Evolutionary conservation across 306 rosid genomes (phyloP).

Genomic region (Mimosa bimucronata): DNA sequence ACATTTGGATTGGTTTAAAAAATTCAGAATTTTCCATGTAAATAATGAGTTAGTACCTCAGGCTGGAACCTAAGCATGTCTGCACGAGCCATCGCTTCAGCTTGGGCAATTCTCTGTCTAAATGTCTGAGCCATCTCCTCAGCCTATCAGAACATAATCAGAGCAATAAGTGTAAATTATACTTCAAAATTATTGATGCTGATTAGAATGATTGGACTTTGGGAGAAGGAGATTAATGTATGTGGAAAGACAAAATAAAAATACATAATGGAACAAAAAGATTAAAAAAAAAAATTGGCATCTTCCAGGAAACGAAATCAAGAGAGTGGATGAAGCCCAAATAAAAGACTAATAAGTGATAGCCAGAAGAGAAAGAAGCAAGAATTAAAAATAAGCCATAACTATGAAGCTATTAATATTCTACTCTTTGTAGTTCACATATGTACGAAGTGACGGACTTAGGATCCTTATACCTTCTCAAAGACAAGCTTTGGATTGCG

Average conservation of each 20-base stretch:
- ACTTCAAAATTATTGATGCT: constrained; percentile 32
- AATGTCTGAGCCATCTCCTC: constrained; percentile 98
- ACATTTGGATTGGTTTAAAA: constrained; percentile 10
- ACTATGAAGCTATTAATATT: neutral
- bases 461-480: constrained; percentile 72
- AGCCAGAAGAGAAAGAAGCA: neutral
- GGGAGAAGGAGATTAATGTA: constrained; percentile 13
- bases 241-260: constrained; percentile 21
- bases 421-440: constrained; percentile 21
- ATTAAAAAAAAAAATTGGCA: too few species aligned
- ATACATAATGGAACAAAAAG: constrained; percentile 5
- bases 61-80: constrained; percentile 95
- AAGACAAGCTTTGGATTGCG: constrained; percentile 94
- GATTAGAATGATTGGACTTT: constrained; percentile 2
- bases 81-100: constrained; percentile 99
- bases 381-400: constrained; percentile 31
- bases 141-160: constrained; percentile 62
- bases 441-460: constrained; percentile 17
- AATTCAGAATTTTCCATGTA: constrained; percentile 16
- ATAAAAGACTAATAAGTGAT: neutral
- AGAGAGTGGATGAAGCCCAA: neutral
- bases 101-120: constrained; percentile 97
- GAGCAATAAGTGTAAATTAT: constrained; percentile 14
- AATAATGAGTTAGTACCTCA: constrained; percentile 60
- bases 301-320: constrained; percentile 24